Evolutionary conservation across 768 basidiomycete species (phyloP).

Genomic region (Cystoderma amianthinum): DNA sequence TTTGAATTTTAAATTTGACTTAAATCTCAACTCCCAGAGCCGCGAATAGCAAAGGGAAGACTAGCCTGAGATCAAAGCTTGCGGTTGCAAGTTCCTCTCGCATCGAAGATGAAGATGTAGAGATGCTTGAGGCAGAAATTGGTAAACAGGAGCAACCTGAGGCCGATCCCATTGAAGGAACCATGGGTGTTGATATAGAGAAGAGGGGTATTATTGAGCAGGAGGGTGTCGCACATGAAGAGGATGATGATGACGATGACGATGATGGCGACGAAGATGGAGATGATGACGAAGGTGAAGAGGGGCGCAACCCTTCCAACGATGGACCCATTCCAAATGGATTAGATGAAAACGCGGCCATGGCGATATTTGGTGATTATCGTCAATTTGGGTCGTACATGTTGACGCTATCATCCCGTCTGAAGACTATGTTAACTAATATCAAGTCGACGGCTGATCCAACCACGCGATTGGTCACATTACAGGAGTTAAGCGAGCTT

Average conservation of each 20-base stretch:
- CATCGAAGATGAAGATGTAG: slow-evolving; percentile 63
- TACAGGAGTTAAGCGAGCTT: slow-evolving; percentile 93
- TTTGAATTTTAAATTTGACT: slow-evolving; percentile 7
- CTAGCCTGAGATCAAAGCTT: slow-evolving; percentile 51
- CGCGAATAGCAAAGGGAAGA: slow-evolving; percentile 51
- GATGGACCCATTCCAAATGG: slow-evolving; percentile 40
- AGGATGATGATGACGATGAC: slow-evolving; percentile 33
- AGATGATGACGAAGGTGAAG: slow-evolving; percentile 34
- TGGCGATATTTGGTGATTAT: slow-evolving; percentile 84
- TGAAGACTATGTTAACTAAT: slow-evolving; percentile 87
- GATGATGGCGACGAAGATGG: slow-evolving; percentile 41
- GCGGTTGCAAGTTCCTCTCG: slow-evolving; percentile 58
- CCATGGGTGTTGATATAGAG: too few species aligned
- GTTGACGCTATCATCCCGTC: slow-evolving; percentile 78
- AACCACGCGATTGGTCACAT: slow-evolving; percentile 77
- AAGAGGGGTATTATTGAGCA: too few species aligned
- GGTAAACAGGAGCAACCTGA: too few species aligned
- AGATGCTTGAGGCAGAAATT: slow-evolving; percentile 66
- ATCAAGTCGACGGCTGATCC: slow-evolving; percentile 83
- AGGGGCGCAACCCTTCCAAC: slow-evolving; percentile 26
- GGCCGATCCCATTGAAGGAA: too few species aligned
- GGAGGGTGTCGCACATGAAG: too few species aligned
- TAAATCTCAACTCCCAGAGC: slow-evolving; percentile 26
- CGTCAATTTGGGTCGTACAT: slow-evolving; percentile 89
- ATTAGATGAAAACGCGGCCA: slow-evolving; percentile 63